A percentile compares a stretch with the other conserved stretches of the same genome.
phyloP scores from a whole-genome alignment of 805 yeast genomes.

The Candida qinlingensis region DNA sequence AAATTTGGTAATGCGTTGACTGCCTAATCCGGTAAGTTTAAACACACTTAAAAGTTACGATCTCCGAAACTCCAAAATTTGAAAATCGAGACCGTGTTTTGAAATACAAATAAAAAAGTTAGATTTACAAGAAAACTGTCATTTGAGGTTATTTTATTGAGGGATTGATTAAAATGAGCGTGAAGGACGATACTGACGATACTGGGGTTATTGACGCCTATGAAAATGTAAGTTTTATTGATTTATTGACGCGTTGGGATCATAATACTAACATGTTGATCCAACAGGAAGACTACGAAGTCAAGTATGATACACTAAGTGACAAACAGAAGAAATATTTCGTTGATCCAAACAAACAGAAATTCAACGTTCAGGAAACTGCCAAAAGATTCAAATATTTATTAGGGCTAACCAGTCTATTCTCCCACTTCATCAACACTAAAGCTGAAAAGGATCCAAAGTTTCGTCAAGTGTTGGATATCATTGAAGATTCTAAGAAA shows the following conservation, averaged over 20 bases:
- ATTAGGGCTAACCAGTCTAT: constrained; percentile 58
- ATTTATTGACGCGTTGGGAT: neutral
- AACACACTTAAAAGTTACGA: neutral
- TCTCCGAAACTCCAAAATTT: neutral
- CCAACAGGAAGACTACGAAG: neutral
- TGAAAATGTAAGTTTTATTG: neutral
- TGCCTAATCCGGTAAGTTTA: neutral
- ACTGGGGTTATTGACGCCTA: neutral
- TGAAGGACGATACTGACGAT: no score
- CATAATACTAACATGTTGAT: neutral
- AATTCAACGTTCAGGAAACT: constrained; percentile 52
- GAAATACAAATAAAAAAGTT: neutral
- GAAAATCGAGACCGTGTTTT: neutral
- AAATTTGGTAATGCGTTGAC: neutral
- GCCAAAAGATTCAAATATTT: constrained; percentile 64
- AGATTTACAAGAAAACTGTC: neutral
- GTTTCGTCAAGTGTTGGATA: constrained; percentile 47
- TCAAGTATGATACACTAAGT: constrained; percentile 4
- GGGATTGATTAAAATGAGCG: neutral
- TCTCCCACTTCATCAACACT: constrained; percentile 61
- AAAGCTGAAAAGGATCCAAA: constrained; percentile 59
- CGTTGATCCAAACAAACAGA: constrained; percentile 29
- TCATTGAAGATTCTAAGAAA: constrained; percentile 26
- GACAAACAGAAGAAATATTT: constrained; percentile 27
- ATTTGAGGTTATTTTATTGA: neutral